Conservation (phyloP, 495 filamentous ascomycete genomes). For the Penicillium salamii region DNA sequence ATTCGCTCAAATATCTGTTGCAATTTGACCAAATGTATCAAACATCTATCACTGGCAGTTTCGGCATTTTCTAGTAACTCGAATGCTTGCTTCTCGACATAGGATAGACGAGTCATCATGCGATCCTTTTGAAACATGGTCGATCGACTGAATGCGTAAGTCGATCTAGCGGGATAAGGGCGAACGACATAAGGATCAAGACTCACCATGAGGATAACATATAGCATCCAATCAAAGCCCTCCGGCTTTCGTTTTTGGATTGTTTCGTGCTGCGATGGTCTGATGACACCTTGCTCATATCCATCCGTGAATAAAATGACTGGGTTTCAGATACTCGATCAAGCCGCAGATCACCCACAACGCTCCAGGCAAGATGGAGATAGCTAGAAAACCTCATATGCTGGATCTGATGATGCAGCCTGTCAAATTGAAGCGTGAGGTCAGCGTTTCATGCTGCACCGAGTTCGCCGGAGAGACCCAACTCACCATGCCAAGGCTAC, state of each 20-base stretch:
- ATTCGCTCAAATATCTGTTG: slow-evolving; percentile 15
- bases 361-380: neutral
- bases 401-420: neutral
- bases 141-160: neutral
- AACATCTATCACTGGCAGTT: neutral
- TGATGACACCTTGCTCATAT: slow-evolving; percentile 3
- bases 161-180: neutral
- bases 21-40: slow-evolving; percentile 4
- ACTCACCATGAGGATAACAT: slow-evolving; percentile 1
- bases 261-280: neutral
- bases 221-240: slow-evolving; percentile 3
- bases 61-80: slow-evolving; percentile 1
- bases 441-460: neutral
- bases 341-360: neutral
- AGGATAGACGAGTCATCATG: slow-evolving; percentile 1
- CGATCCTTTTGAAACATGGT: slow-evolving; percentile 5
- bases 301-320: slow-evolving; percentile 1
- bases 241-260: neutral
- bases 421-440: neutral
- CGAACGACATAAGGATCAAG: neutral
- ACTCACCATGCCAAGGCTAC: slow-evolving; percentile 2
- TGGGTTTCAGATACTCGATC: slow-evolving; percentile 1
- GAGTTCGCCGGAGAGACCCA: neutral
- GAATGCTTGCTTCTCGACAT: neutral
- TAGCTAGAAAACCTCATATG: slow-evolving; percentile 1